phyloP scores from a whole-genome alignment of 441 rosid genomes.

The Euphorbia schlechtendalii region DNA sequence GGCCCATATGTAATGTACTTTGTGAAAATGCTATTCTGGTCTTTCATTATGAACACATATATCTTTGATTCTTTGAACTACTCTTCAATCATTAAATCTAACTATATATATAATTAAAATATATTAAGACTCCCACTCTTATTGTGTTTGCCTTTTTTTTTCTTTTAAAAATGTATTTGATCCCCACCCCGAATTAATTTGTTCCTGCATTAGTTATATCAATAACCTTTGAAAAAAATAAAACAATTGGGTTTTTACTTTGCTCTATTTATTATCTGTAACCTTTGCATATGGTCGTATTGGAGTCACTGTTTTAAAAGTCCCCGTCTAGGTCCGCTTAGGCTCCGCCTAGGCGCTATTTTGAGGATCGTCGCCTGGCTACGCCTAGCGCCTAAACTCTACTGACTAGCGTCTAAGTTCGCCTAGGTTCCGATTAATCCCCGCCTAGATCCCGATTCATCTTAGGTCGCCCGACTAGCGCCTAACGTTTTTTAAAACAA shows the following conservation, averaged over 20 bases:
- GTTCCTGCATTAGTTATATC: slow-evolving; percentile 8
- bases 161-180: too few relatives aligned
- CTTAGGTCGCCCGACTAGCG: too few relatives aligned
- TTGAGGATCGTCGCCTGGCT: too few relatives aligned
- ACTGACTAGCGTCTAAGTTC: too few relatives aligned
- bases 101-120: slow-evolving; percentile 10
- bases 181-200: slow-evolving; percentile 11
- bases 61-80: slow-evolving; percentile 31
- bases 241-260: too few relatives aligned
- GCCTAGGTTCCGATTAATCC: too few relatives aligned
- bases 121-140: slow-evolving; percentile 18
- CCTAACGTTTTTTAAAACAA: too few relatives aligned
- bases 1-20: slow-evolving; percentile 32
- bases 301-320: slow-evolving; percentile 6
- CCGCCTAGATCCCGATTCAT: too few relatives aligned
- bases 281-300: slow-evolving; percentile 1
- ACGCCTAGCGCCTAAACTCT: too few relatives aligned
- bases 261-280: slow-evolving; percentile 2
- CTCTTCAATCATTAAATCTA: slow-evolving; percentile 30
- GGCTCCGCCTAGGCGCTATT: too few relatives aligned
- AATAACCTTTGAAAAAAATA: neutral
- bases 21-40: slow-evolving; percentile 27
- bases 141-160: slow-evolving; percentile 17
- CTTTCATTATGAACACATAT: slow-evolving; percentile 26
- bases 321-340: neutral